Conservation (phyloP, 129 eudicot genomes). For the Escallonia rubra region DNA sequence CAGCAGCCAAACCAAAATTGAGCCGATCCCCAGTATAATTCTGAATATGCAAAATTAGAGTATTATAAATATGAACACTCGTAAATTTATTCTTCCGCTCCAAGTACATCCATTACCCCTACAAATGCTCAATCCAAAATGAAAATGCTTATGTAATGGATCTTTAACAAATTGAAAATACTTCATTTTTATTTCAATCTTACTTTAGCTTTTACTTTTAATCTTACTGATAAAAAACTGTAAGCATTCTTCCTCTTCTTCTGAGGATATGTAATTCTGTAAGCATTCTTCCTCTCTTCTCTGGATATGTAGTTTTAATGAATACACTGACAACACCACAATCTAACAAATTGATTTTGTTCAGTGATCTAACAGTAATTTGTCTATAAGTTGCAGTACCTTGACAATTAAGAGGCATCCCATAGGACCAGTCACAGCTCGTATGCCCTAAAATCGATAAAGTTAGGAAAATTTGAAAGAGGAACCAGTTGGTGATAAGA, state of each 20-base stretch:
- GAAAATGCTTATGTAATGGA: not conserved
- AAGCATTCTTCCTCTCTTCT: not conserved
- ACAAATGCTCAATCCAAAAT: not conserved
- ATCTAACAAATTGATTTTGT: conserved; percentile 1
- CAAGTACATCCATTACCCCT: conserved; percentile 1
- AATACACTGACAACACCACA: conserved; percentile 9
- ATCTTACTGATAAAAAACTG: not conserved
- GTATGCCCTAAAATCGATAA: conserved; percentile 59
- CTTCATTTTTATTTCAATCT: too few relatives aligned
- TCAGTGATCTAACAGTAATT: not conserved
- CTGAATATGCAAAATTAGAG: conserved; percentile 27
- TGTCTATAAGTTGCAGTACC: conserved; percentile 34
- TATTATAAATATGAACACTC: not conserved
- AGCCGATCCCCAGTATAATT: conserved; percentile 93
- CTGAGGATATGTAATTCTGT: not conserved
- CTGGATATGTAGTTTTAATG: not conserved
- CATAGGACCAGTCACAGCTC: conserved; percentile 97
- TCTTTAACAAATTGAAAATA: not conserved
- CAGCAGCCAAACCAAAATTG: conserved; percentile 96
- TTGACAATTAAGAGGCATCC: conserved; percentile 98
- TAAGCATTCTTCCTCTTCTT: conserved; percentile 2
- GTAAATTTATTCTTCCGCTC: not conserved
- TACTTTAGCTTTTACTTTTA: not conserved
- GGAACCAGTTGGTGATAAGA: conserved; percentile 5
- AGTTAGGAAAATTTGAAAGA: conserved; percentile 5